Percentiles rank a stretch among this genome's conserved stretches.
Evolutionary conservation across 2,329 filamentous ascomycete genomes (phyloP).

Genomic region (Plenodomus tracheiphilus): DNA sequence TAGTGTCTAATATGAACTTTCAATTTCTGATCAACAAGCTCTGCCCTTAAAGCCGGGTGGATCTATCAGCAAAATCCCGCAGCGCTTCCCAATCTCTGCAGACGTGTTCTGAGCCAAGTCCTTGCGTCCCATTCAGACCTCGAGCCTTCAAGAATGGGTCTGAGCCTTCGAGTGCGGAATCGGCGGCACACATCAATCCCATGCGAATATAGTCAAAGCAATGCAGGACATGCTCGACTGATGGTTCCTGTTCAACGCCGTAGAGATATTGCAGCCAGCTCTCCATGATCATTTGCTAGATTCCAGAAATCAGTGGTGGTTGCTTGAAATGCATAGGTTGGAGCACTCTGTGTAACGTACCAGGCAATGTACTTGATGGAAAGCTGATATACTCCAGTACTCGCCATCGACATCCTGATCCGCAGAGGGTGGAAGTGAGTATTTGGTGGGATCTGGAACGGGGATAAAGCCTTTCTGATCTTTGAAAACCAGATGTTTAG

Average conservation of each 20-base stretch:
- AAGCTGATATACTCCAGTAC: not conserved
- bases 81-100: not conserved
- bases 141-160: not conserved
- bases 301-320: not conserved
- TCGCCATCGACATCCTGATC: not conserved
- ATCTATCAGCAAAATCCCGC: no score
- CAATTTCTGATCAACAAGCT: no score
- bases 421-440: not conserved
- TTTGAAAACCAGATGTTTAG: not conserved
- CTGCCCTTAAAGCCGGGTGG: no score
- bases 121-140: not conserved
- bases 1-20: no score
- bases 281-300: not conserved
- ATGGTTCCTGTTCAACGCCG: not conserved
- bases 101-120: not conserved
- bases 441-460: not conserved
- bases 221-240: not conserved
- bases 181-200: not conserved
- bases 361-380: not conserved
- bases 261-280: not conserved
- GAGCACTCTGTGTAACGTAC: not conserved
- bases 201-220: not conserved
- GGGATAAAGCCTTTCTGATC: not conserved
- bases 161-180: not conserved
- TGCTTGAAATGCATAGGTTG: not conserved